Base-by-base conservation (phyloP, 345 rosid species). In the Raphanus raphanistrum region DNA sequence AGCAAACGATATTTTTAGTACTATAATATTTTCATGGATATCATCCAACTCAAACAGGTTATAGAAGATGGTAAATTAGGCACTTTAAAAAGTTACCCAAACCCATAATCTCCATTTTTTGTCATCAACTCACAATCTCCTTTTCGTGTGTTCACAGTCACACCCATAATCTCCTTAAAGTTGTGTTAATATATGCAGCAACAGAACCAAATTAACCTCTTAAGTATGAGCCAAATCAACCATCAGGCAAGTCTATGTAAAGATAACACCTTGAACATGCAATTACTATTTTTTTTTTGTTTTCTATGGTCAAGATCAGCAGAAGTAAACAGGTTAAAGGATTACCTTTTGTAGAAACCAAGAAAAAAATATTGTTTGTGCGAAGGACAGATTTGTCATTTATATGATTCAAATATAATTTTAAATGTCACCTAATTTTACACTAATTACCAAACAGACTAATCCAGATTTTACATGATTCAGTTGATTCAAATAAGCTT, bases 301-400 rank as follows among this genome's bases (percentile, higher is more conserved):
- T 58, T 4, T 11, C 0, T 17, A 48, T 17, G 26, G 77, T 66
- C 83, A 80, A 66, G 71, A 50, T 52, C 12, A 66, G 60, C 70
- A 75, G 63, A 73, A 68, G 69, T 5, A 48, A n/a, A 27, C 73
- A 58, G 70, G 12, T 38, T 65, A 80, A 80, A 71, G 77, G 68
- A 59, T 31, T 4, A 76, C 68, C 73, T 68, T 62, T 72, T 76
- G 67, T 57, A 61, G 52, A 83, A 74, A 65, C 84, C 85, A 77
- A 86, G 84, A 82, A 83, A 83, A 29, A 62, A 74, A 84, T 88
- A 82, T 60, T 43, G 74, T 4, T 68, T 52, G 74, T 52, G 86
- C 67, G 75, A 68, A 85, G 73, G 83, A 74, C 27, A 80, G 63
- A 79, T 54, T 73, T 69, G 89, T 77, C 85, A 82, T 64, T 72